Base-by-base conservation (phyloP, 768 basidiomycete genomes). In the Lactifluus volemus region DNA sequence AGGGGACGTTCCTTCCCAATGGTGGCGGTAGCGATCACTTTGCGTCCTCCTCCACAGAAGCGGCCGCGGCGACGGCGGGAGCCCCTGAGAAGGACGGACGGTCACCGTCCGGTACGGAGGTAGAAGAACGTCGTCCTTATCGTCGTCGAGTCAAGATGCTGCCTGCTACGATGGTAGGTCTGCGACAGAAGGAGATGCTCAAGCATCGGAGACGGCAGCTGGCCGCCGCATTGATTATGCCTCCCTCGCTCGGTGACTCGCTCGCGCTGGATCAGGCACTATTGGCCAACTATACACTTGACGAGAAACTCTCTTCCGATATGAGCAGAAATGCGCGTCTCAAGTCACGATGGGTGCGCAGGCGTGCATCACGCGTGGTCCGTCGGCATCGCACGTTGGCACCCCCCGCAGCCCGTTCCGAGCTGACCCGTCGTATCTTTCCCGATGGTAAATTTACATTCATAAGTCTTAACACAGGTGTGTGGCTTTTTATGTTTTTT, bases 221-320 rank as follows among this genome's bases (percentile, higher is more conserved):
- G 47, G 83, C 82, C 14, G 80, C 83, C 3, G 84, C 88, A 25
- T 77, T 91, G 51, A 85, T 85, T 19, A 82, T 84, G 29, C 70
- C 25, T 25, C 25, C 86, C 56, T 81, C 86, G 9, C 78, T 81
- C 65, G 82, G 82, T 17, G 85, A 89, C 71, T 81, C 84, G 14
- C 76, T 90, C 47, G 87, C 88, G 39, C 75, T 92, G 32, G 89
- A 92, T 69, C 86, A 86, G 71, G 90, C 89, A 30, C 74, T 92
- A 49, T 84, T 84, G 42, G 79, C 78, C 12, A 70, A 64, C 61
- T 73, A 73, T 58, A 66, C 72, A 19, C 56, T 65, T 38, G 52
- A 64, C n/a, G 38, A 49, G 30, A 50, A 59, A 21, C 32, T 49
- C 4, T 21, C 49, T 11, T n/a, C 42, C 41, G 29, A 50, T 17